Evolutionary conservation across 495 filamentous ascomycete species (phyloP).

Genomic region (Penicillium diatomitis): DNA sequence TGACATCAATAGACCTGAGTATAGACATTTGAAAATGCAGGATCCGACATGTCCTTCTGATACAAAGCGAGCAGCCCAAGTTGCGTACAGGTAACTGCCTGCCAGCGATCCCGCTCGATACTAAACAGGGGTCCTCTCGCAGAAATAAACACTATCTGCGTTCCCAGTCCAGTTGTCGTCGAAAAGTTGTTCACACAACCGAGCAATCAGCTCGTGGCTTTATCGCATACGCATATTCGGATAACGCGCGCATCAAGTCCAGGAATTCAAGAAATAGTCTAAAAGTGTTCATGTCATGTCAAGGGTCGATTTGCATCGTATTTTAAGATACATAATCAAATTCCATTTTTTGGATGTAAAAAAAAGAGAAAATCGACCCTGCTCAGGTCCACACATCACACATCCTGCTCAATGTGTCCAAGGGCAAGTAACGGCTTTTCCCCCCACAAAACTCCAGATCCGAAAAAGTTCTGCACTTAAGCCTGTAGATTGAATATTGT

Average conservation of each 20-base stretch:
- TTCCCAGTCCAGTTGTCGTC: too few relatives aligned
- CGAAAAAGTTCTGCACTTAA: constrained; percentile 33
- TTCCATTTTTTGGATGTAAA: constrained; percentile 30
- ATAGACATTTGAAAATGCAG: too few relatives aligned
- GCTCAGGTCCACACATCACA: constrained; percentile 30
- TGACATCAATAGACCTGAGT: too few relatives aligned
- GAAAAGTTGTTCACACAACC: too few relatives aligned
- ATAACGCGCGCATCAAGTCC: neutral
- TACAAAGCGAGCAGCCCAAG: too few relatives aligned
- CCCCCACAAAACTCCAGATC: constrained; percentile 35
- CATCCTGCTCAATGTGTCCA: constrained; percentile 23
- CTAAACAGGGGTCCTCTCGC: too few relatives aligned
- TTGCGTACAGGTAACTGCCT: too few relatives aligned
- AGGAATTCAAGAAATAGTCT: neutral
- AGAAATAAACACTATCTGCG: too few relatives aligned
- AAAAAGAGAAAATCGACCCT: constrained; percentile 34
- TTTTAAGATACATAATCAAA: constrained; percentile 37
- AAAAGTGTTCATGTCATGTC: constrained; percentile 30
- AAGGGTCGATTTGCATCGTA: constrained; percentile 38
- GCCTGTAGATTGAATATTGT: constrained; percentile 18
- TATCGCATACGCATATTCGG: too few relatives aligned
- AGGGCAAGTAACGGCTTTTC: constrained; percentile 20
- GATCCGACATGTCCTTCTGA: too few relatives aligned
- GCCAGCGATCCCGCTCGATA: too few relatives aligned
- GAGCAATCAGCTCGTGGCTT: too few relatives aligned